These are phyloP conservation scores for Monosporascus cannonballus DNA, from an alignment of 2,329 filamentous ascomycete genomes.

Conservation along the genomic window DNA sequence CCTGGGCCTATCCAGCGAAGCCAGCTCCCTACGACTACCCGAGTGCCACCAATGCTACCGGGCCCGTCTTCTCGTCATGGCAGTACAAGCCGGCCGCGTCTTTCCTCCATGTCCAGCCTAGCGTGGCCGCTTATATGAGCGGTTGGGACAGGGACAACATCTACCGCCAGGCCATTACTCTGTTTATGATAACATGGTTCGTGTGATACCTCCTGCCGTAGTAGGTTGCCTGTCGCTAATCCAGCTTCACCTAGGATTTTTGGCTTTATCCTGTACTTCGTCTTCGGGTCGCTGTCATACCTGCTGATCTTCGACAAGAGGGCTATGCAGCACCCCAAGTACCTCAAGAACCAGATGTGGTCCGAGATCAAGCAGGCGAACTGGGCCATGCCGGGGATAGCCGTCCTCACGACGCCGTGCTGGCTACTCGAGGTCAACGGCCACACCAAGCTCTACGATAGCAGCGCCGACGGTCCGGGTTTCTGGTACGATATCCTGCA, in stretches of 20 bases:
- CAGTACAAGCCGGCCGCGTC: constrained; percentile 67
- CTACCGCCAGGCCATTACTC: constrained; percentile 64
- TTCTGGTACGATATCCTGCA: constrained; percentile 73
- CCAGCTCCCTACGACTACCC: constrained; percentile 47
- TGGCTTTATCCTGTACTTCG: constrained; percentile 76
- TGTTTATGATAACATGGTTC: constrained; percentile 85
- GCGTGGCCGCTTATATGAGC: constrained; percentile 73
- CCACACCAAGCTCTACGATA: constrained; percentile 82
- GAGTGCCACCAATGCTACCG: constrained; percentile 47
- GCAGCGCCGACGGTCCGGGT: constrained; percentile 67
- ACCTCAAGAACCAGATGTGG: constrained; percentile 85
- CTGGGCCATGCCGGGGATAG: constrained; percentile 73
- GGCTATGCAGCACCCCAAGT: constrained; percentile 85
- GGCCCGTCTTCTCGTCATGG: constrained; percentile 53
- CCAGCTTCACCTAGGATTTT: constrained; percentile 60
- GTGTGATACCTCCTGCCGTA: constrained; percentile 18
- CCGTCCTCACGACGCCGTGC: constrained; percentile 71
- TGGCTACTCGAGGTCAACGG: constrained; percentile 81
- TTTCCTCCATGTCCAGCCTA: constrained; percentile 64
- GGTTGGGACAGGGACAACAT: constrained; percentile 71
- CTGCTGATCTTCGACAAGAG: constrained; percentile 86
- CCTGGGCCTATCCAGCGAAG: constrained; percentile 58
- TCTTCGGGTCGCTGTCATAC: constrained; percentile 79
- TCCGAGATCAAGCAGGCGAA: constrained; percentile 81
- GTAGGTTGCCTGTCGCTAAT: background rate